Evolutionary conservation across 164 flowering plant genomes (phyloP), one percentile per base, ranked within the genome.

Genomic region (Malania oleifera): DNA sequence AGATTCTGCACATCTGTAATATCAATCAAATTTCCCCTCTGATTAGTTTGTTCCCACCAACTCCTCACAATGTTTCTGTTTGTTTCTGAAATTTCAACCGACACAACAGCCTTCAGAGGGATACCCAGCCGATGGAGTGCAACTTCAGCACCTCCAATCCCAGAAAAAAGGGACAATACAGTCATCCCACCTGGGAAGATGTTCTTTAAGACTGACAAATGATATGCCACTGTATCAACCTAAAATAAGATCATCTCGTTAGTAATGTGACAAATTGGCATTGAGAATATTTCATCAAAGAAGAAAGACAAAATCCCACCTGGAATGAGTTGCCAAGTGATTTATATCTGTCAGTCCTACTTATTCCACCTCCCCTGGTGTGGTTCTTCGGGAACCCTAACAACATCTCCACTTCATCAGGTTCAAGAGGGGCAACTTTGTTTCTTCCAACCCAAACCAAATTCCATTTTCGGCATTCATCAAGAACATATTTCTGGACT

Each of bases 1-100:
- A 91, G 54, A 45, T 62, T 49, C 38, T 78, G 82, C 6, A 91
- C 84, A 61, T 91, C 91, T 1, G 55, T 68, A 22, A 82, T 61
- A 64, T 91, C 75, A 40, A 75, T 67, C 65, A 88, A 58, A 8
- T 29, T 72, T 0, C 96, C 98, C 23, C 37, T 79, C 65, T 91
- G 98, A 65, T 80, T 83, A 0, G 98, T 88, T 53, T 84, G 89
- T 71, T 86, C 93, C 98, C 98, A 91, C 96, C 96, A 91, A 40
- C 87, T 63, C 43, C 80, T 69, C 1, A 86, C 52, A 7, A 95
- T 77, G 52, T 76, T 77, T 56, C 89, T 63, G 57, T 85, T 95
- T 1, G 70, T 82, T 66, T 86, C 92, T 3, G 96, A 86, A 23
- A 73, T 85, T 59, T 93, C 97, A 11, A 86, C 91, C 0, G 97